A percentile compares a stretch with the other conserved stretches of the same genome.
Conservation (phyloP, 2,329 filamentous ascomycete genomes). For the Microcera coccophila region DNA sequence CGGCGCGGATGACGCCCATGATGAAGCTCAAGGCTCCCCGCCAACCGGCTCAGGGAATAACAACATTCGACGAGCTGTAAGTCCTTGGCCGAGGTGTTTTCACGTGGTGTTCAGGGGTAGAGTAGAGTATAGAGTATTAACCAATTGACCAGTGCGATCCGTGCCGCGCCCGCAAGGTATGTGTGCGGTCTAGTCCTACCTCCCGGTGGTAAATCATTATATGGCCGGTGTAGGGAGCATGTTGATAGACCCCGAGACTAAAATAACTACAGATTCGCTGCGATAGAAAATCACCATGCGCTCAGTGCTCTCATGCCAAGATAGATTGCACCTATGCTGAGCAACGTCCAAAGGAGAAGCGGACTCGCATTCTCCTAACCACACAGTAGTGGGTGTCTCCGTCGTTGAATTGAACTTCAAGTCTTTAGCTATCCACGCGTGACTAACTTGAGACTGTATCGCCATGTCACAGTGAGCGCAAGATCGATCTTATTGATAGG, state of each 20-base stretch:
- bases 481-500: constrained; percentile 37
- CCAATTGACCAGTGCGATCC: constrained; percentile 33
- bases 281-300: constrained; percentile 35
- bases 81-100: constrained; percentile 7
- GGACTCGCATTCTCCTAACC: constrained; percentile 35
- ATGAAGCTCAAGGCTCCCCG: neutral
- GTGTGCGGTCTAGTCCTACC: constrained; percentile 2
- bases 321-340: constrained; percentile 35
- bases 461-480: constrained; percentile 30
- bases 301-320: constrained; percentile 35
- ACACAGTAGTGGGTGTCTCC: constrained; percentile 34
- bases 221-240: no score
- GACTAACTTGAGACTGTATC: neutral
- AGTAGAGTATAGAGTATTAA: no score
- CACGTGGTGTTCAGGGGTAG: neutral
- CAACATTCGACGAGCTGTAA: constrained; percentile 15
- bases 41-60: neutral
- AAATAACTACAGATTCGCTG: constrained; percentile 36
- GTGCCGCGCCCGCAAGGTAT: constrained; percentile 33
- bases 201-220: neutral
- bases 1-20: neutral
- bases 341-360: constrained; percentile 33
- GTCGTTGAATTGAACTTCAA: neutral
- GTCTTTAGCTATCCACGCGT: no score
- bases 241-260: no score